Percentiles rank a stretch among this genome's conserved stretches.
Evolutionary conservation across 805 yeast species (phyloP).

Genomic region (Lachancea quebecensis): DNA sequence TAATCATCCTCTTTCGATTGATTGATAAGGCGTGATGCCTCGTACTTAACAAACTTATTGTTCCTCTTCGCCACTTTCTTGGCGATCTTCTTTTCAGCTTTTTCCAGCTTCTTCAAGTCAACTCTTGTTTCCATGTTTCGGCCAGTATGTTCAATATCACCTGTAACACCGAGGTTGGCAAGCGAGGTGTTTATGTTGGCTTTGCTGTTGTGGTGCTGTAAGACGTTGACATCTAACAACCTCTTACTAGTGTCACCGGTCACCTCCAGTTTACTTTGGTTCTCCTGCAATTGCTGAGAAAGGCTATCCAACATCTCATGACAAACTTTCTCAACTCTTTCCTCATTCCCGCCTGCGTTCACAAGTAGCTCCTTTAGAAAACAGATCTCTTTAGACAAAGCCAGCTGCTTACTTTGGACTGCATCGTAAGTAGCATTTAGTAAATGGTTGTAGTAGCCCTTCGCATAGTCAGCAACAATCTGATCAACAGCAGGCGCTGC

Average conservation of each 20-base stretch:
- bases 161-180: constrained; percentile 68
- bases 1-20: constrained; percentile 66
- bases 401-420: constrained; percentile 66
- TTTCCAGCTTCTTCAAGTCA: constrained; percentile 92
- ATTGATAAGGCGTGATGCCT: constrained; percentile 83
- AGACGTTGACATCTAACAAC: constrained; percentile 68
- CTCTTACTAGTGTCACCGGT: constrained; percentile 88
- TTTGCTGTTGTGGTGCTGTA: constrained; percentile 53
- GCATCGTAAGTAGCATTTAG: constrained; percentile 74
- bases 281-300: constrained; percentile 49
- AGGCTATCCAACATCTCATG: constrained; percentile 42
- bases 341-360: constrained; percentile 75
- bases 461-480: constrained; percentile 79
- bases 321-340: constrained; percentile 46
- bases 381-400: constrained; percentile 57
- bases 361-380: constrained; percentile 60
- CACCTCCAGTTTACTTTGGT: constrained; percentile 64
- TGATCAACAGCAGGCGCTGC: constrained; percentile 85
- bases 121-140: constrained; percentile 90
- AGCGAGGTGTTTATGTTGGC: constrained; percentile 71
- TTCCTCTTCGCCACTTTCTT: constrained; percentile 88
- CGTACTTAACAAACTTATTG: constrained; percentile 78
- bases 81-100: constrained; percentile 95
- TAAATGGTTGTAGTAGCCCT: constrained; percentile 82
- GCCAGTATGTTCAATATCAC: constrained; percentile 87